phyloP scores from a whole-genome alignment of 2,329 filamentous ascomycete genomes.

The Thielaviopsis populi region DNA sequence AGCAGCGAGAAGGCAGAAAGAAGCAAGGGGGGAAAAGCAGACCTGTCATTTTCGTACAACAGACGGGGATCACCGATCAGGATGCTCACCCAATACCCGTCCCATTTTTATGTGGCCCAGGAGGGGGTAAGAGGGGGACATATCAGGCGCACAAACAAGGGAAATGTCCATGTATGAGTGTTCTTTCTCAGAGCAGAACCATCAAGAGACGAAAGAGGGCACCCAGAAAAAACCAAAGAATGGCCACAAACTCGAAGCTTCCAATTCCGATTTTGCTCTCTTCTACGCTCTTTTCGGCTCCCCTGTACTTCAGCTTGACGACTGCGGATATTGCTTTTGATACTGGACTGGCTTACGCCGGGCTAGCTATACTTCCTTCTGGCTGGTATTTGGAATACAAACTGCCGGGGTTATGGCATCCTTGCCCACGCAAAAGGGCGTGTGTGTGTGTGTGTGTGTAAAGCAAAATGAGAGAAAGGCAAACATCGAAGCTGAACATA shows the following conservation, averaged over 20 bases:
- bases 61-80: neutral
- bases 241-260: no score
- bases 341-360: no score
- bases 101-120: neutral
- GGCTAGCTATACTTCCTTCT: no score
- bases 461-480: neutral
- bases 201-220: no score
- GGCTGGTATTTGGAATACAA: neutral
- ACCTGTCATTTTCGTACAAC: neutral
- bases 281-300: no score
- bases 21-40: neutral
- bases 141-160: no score
- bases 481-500: neutral
- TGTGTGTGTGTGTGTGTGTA: neutral
- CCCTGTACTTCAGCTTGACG: no score
- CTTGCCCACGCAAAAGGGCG: neutral
- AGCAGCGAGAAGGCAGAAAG: neutral
- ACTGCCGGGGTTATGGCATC: neutral
- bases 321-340: no score
- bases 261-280: no score
- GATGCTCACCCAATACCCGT: neutral
- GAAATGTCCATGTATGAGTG: no score
- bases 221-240: no score
- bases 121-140: neutral
- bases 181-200: no score